Base-by-base conservation (phyloP, 306 rosid species). In the Prunus fruticosa region DNA sequence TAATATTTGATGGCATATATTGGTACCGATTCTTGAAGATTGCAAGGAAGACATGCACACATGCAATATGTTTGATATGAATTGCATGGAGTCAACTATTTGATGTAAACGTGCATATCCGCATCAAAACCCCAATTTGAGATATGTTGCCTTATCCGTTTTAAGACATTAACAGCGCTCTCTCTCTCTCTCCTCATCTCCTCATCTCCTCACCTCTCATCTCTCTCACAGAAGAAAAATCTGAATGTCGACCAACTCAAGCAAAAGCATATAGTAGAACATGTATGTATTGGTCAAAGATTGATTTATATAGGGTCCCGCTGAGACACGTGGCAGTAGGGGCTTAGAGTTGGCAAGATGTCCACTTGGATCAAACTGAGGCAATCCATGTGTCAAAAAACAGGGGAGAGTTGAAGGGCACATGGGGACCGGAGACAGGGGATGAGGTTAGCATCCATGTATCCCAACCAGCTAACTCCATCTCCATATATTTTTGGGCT, bases 291-390 rank as follows among this genome's bases (percentile, higher is more conserved):
- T 71, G 78, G 86, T 85, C 79, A 84, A 76, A 62, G 20, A 62
- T 54, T 60, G 34, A 60, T 47, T 11, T 13, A 12, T 38, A 6
- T 38, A 6, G 43, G 43, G 43, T 38, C 43, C 43, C 43, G 7
- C 9, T 38, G 46, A 7, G 22, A 84, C 76, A 87, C 64, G 80
- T 77, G 89, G 82, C 76, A 14, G 8, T 18, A 57, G n/a, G 76
- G 82, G 58, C 54, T 84, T 54, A 73, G 88, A 80, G 77, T 71
- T 77, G 81, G 80, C 72, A 84, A 77, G 52, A 73, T 71, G 86
- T 81, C 84, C 85, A 81, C 69, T 71, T 85, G 87, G 84, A 64
- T 0, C 69, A 58, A 46, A 64, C 43, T 12, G 64, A 64, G 54
- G 56, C 62, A 66, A 5, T 22, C 67, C 78, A 76, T 73, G 72